Evolutionary conservation across 2,329 filamentous ascomycete genomes (phyloP), one percentile per base, ranked within the genome.

Genomic region (Aspergillus puulaauensis): DNA sequence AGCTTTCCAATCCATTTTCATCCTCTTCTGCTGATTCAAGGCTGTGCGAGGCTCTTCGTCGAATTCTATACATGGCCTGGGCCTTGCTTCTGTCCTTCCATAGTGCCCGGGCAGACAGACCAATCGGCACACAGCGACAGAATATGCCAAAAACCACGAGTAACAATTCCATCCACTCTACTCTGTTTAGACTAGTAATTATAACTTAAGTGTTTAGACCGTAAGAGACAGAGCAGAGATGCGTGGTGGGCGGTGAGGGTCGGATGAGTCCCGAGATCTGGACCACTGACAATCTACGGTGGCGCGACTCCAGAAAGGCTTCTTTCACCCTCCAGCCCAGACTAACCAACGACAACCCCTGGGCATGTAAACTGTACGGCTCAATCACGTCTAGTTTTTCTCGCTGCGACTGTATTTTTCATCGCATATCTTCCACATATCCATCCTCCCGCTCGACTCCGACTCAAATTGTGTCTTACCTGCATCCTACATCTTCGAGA

Each of bases 211-310:
- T 21, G 21, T 21, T 21, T 31, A 31, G 27, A 9, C 27, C 9
- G 27, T 9, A 31, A 31, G 3, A 31, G 8, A 31, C 8, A 31
- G 27, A 31, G 8, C 24, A 27, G 15, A 53, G 5, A 21, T 14
- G 19, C 27, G 12, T 39, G 31, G 40, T 40, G 54, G 56, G 56
- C 56, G 56, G 56, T 58, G 56, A 54, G 19, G 39, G 48, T 8
- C 46, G 15, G 35, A 14, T 23, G 44, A 44, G 49, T 31, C 27
- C 48, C 45, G 48, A 50, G 48, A 57, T 60, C 54, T 60, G 54
- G 58, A 50, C 54, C 31, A 23, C 39, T 23, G 53, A 52, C 52
- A 52, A 46, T 48, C 43, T 14, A 23, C 52, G 37, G 57, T 53
- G 57, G 57, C 54, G 50, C 50, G 31, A 41, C 52, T 45, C 40